Evolutionary conservation across 192 early-diverging fungal species (phyloP).

Genomic region (Podila horticola): DNA sequence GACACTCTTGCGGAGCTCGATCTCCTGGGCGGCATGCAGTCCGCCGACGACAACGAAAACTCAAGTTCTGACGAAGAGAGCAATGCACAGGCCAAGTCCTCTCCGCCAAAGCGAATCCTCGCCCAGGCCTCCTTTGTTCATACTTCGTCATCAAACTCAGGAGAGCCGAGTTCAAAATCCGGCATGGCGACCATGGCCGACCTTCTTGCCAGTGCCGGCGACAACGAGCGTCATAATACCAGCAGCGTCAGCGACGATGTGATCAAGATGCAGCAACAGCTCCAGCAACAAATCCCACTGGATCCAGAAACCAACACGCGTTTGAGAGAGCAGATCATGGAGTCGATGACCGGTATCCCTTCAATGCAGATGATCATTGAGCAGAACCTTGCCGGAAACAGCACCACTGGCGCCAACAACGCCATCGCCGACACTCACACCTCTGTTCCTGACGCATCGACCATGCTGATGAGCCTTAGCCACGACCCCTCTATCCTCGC

Average conservation of each 20-base stretch:
- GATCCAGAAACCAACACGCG: slow-evolving; percentile 8
- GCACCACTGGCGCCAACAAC: background rate
- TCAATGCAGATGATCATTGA: slow-evolving; percentile 36
- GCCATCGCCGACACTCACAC: background rate
- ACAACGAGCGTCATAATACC: background rate
- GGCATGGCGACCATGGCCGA: slow-evolving; percentile 25
- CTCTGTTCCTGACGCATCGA: slow-evolving; percentile 7
- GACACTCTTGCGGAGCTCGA: background rate
- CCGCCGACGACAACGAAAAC: background rate
- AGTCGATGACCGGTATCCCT: slow-evolving; percentile 33
- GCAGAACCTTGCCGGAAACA: slow-evolving; percentile 5
- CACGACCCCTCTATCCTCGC: slow-evolving; percentile 32
- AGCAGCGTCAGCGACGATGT: slow-evolving; percentile 24
- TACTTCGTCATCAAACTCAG: background rate
- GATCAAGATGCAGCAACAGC: slow-evolving; percentile 36
- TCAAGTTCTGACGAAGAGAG: background rate
- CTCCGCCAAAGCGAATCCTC: background rate
- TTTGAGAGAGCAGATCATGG: slow-evolving; percentile 35
- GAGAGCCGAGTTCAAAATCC: background rate
- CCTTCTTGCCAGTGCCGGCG: slow-evolving; percentile 28
- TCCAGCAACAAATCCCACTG: slow-evolving; percentile 37
- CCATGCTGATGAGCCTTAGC: slow-evolving; percentile 19
- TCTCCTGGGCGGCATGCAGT: background rate
- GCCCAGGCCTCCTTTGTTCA: background rate
- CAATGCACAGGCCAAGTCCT: background rate